Evolutionary conservation across 2,329 filamentous ascomycete species (phyloP), one percentile per base, ranked within the genome.

Genomic region (Orbilia ellipsospora): DNA sequence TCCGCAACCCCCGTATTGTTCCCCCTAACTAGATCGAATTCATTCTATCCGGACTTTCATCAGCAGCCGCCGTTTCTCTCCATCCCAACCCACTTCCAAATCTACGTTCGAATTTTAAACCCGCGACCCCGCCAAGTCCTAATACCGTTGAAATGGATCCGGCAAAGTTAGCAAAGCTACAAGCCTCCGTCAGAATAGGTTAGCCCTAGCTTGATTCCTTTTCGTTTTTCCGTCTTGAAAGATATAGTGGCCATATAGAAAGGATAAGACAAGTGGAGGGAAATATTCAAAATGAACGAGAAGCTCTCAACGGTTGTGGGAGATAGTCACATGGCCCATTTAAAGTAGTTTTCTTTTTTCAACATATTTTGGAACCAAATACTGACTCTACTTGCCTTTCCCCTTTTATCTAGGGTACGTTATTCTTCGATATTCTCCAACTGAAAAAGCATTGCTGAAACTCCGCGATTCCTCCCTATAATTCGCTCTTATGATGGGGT

Each of bases 171-270:
- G 86, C 86, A 81, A 87, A 84, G 82, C 86, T 89, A 85, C 87
- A 88, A 83, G 85, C 86, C 83, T 87, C 86, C 80, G 87, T 88
- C 82, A 86, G 87, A 83, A 89, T 88, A 84, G 87, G 87, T 89
- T 85, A 80, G 87, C 70, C 70, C 57, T 31, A 31, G n/a, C 48
- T 13, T 48, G 15, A 8, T 13, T 48, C 44, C 44, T 18, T 15
- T 18, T 18, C 13, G 13, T 48, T 18, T 18, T 48, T n/a, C 13
- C 4, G 6, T 10, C 31, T 36, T 36, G 31, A 36, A 23, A 10
- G 31, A 36, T n/a, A 36, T 36, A 36, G 5, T 10, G 31, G 31
- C 31, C 31, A 10, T 36, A 36, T 7, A 36, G 10, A 36, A 36
- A 36, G 31, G 10, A 36, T 10, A 1, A 36, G 31, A 36, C 1